A percentile compares a stretch with the other conserved stretches of the same genome.
These are phyloP conservation scores for Penicillium lagena DNA, from an alignment of 495 filamentous ascomycete species.

Conservation along the genomic window DNA sequence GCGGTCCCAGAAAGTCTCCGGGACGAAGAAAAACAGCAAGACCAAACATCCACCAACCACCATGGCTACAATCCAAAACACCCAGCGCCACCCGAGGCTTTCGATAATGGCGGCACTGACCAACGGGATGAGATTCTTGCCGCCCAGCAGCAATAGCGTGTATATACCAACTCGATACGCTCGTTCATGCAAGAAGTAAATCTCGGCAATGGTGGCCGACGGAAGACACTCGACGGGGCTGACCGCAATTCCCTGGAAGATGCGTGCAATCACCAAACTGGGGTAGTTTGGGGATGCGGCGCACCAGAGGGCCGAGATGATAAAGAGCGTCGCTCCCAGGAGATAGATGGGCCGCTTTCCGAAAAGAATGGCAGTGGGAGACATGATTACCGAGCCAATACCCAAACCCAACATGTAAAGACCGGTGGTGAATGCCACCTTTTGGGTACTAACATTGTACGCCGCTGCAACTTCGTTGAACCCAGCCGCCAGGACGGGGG, in stretches of 20 bases:
- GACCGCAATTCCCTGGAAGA: conserved; percentile 83
- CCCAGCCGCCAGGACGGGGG: conserved; percentile 82
- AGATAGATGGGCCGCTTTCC: conserved; percentile 94
- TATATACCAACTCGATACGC: conserved; percentile 96
- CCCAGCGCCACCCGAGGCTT: conserved; percentile 79
- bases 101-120: conserved; percentile 84
- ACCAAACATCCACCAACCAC: conserved; percentile 68
- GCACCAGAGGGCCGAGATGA: conserved; percentile 78
- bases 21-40: conserved; percentile 83
- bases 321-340: conserved; percentile 66
- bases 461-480: conserved; percentile 73
- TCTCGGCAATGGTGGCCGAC: conserved; percentile 91
- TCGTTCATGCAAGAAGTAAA: conserved; percentile 92
- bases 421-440: conserved; percentile 85
- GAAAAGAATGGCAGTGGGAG: conserved; percentile 84
- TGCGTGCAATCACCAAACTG: conserved; percentile 74
- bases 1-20: conserved; percentile 95
- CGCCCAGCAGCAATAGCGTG: conserved; percentile 79
- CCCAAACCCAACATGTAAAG: conserved; percentile 95
- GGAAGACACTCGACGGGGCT: conserved; percentile 92
- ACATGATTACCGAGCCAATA: conserved; percentile 73
- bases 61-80: conserved; percentile 75
- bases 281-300: conserved; percentile 72
- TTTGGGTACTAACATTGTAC: conserved; percentile 63
- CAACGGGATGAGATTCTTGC: conserved; percentile 88